These are phyloP conservation scores for Ramalina peruviana DNA, from an alignment of 495 filamentous ascomycete species.

Conservation along the genomic window DNA sequence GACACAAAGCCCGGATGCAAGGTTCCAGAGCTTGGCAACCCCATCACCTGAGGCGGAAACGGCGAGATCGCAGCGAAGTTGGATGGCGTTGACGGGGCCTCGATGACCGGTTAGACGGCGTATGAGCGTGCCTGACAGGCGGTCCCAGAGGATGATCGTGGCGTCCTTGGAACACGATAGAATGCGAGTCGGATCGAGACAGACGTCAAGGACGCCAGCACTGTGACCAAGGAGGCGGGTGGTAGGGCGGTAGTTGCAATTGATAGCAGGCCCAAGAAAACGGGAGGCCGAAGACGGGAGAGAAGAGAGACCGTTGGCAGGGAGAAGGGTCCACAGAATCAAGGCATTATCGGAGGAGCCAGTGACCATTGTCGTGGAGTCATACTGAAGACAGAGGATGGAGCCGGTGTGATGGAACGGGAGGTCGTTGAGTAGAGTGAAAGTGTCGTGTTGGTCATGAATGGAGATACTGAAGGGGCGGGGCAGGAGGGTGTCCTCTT, in stretches of 20 bases:
- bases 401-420: constrained; percentile 63
- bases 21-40: constrained; percentile 85
- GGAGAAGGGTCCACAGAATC: constrained; percentile 61
- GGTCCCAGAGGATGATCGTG: constrained; percentile 86
- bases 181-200: constrained; percentile 81
- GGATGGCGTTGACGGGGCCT: constrained; percentile 90
- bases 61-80: constrained; percentile 78
- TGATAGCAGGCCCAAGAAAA: constrained; percentile 26
- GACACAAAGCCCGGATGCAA: constrained; percentile 67
- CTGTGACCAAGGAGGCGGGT: constrained; percentile 61
- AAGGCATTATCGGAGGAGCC: constrained; percentile 85
- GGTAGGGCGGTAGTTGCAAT: constrained; percentile 59
- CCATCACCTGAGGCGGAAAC: constrained; percentile 91
- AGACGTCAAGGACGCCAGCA: constrained; percentile 83
- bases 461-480: constrained; percentile 9
- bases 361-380: constrained; percentile 81
- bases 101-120: constrained; percentile 68
- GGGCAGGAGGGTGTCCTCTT: constrained; percentile 1
- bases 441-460: background rate
- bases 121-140: constrained; percentile 54
- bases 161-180: constrained; percentile 93
- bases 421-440: background rate
- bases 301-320: background rate
- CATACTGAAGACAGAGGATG: constrained; percentile 89
- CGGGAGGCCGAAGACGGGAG: too few species aligned